These are phyloP conservation scores for Botrytis byssoidea DNA, from an alignment of 2,329 filamentous ascomycete species.

Conservation along the genomic window DNA sequence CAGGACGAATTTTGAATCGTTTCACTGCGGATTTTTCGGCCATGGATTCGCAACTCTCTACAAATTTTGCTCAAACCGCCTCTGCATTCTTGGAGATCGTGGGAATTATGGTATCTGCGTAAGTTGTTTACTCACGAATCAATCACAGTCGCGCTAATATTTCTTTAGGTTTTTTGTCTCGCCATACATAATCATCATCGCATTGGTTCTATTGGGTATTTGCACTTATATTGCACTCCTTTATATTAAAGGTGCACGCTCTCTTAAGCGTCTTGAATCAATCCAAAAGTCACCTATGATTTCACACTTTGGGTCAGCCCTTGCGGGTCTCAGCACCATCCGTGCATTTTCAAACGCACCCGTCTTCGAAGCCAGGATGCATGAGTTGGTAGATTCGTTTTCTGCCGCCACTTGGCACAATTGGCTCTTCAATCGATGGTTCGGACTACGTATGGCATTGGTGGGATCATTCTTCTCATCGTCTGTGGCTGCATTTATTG, in stretches of 20 bases:
- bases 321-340: conserved; percentile 70
- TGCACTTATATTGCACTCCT: conserved; percentile 46
- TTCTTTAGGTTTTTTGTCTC: conserved; percentile 54
- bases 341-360: conserved; percentile 67
- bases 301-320: conserved; percentile 62
- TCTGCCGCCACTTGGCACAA: conserved; percentile 61
- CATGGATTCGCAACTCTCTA: conserved; percentile 65
- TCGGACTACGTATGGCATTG: conserved; percentile 68
- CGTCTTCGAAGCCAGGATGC: conserved; percentile 68
- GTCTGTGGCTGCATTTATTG: conserved; percentile 61
- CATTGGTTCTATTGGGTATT: conserved; percentile 39
- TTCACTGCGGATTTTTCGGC: conserved; percentile 74
- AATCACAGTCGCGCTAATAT: conserved; percentile 3
- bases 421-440: conserved; percentile 69
- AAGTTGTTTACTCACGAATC: neutral
- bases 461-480: conserved; percentile 66
- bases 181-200: conserved; percentile 60
- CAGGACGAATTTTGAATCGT: conserved; percentile 72
- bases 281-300: conserved; percentile 74
- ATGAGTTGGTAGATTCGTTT: conserved; percentile 64
- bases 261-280: conserved; percentile 72
- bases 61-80: conserved; percentile 58
- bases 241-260: conserved; percentile 67
- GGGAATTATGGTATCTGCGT: conserved; percentile 61
- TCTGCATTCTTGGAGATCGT: conserved; percentile 57